These are phyloP conservation scores for Fusarium sp. DNA, from an alignment of 2,329 filamentous ascomycete species.

Conservation along the genomic window DNA sequence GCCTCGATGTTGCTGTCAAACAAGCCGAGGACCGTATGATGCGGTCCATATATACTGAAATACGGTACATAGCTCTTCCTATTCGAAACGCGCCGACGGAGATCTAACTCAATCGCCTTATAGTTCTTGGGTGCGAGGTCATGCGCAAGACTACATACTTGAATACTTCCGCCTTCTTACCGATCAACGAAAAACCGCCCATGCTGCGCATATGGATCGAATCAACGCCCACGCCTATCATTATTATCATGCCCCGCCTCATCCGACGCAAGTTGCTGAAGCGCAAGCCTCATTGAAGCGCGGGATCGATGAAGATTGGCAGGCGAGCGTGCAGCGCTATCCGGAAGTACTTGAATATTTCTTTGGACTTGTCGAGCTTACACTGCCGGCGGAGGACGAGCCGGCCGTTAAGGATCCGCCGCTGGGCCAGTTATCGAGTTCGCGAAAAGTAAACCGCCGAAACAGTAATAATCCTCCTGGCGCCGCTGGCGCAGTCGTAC, in stretches of 20 bases:
- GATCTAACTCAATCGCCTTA: slow-evolving; percentile 25
- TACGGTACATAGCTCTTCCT: slow-evolving; percentile 62
- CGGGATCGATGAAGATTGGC: slow-evolving; percentile 84
- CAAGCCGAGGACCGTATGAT: slow-evolving; percentile 74
- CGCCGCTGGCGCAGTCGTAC: slow-evolving; percentile 39
- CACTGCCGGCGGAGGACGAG: slow-evolving; percentile 72
- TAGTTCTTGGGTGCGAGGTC: slow-evolving; percentile 72
- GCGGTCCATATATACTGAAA: slow-evolving; percentile 70
- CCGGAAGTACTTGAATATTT: slow-evolving; percentile 87
- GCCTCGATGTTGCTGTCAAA: slow-evolving; percentile 70
- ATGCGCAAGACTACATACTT: slow-evolving; percentile 76
- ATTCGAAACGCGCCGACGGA: neutral
- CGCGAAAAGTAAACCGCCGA: slow-evolving; percentile 61
- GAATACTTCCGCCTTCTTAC: slow-evolving; percentile 72
- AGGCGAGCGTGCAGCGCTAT: slow-evolving; percentile 78
- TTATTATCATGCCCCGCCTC: slow-evolving; percentile 68
- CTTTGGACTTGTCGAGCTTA: slow-evolving; percentile 76
- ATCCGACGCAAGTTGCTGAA: slow-evolving; percentile 71
- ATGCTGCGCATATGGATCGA: slow-evolving; percentile 66
- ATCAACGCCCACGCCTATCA: slow-evolving; percentile 67
- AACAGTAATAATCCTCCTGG: slow-evolving; percentile 51
- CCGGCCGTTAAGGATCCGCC: slow-evolving; percentile 69
- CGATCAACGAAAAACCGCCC: slow-evolving; percentile 69
- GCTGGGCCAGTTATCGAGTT: slow-evolving; percentile 63
- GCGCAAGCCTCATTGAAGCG: slow-evolving; percentile 75